Percentiles rank a stretch among this genome's conserved stretches.
These are phyloP conservation scores for Cucumis sativus DNA, from an alignment of 306 rosid genomes.

Conservation along the genomic window Cucumber_9930_V3 NC_026658.2:26334501-26335000, in stretches of 20 bases:
- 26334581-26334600: background rate
- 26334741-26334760: constrained; percentile 62
- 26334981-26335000: constrained; percentile 52
- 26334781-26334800: background rate
- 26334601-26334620: background rate
- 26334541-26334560: background rate
- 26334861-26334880: constrained; percentile 46
- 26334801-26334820: background rate
- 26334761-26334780: constrained; percentile 27
- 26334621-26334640: background rate
- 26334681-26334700: background rate
- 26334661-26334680: background rate
- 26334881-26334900: constrained; percentile 47
- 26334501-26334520: background rate
- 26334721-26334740: constrained; percentile 79
- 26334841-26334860: constrained; percentile 51
- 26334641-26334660: background rate
- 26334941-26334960: constrained; percentile 75
- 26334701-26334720: constrained; percentile 81
- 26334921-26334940: constrained; percentile 91
- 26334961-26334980: constrained; percentile 82
- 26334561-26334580: background rate
- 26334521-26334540: background rate
- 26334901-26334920: constrained; percentile 50
- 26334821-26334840: background rate